Base-by-base conservation (phyloP, 2,329 filamentous ascomycete genomes). In the Drechslera avenae region DNA sequence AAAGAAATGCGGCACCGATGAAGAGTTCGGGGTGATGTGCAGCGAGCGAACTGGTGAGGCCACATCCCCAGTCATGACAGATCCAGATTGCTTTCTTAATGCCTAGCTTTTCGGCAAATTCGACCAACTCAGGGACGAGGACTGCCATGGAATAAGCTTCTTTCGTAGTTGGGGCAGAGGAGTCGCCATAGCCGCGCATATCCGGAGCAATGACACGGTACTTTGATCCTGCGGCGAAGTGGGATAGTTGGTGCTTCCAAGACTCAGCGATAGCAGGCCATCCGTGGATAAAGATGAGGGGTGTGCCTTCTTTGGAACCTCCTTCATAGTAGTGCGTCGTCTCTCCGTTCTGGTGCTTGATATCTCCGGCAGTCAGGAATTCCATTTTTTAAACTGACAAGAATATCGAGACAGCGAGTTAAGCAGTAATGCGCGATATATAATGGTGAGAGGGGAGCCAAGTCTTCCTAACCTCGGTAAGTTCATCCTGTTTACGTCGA, bases 81-180 rank as follows among this genome's bases (percentile, higher is more conserved):
- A 79, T 64, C 78, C 79, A 81, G n/a, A 82, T 60, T 1, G 78
- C 78, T 6, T 71, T 69, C 0, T 64, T 50, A 16, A 77, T 60
- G 14, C 69, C 54, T 46, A 76, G 45, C 56, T 76, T 34, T 62
- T 71, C 67, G 51, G 79, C 58, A 60, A 79, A 59, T 65, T 77
- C 65, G 17, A 71, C 52, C 59, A 75, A 59, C 59, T 66, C 44
- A 48, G 46, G 50, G 59, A 59, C 52, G 58, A 58, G 63, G 45
- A 51, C 54, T 43, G 72, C 61, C 26, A 72, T 54, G 9, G 64
- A 54, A 56, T 74, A 75, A 14, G 65, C 68, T 40, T 63, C 58
- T 13, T 51, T 62, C 33, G 62, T 57, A 16, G 61, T 47, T 47
- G 50, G 67, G 43, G 63, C 65, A 2, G 69, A 64, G 0, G 71